Evolutionary conservation across 352 stramenopile species (phyloP), one percentile per base, ranked within the genome.

Genomic region (Phytophthora ramorum): DNA sequence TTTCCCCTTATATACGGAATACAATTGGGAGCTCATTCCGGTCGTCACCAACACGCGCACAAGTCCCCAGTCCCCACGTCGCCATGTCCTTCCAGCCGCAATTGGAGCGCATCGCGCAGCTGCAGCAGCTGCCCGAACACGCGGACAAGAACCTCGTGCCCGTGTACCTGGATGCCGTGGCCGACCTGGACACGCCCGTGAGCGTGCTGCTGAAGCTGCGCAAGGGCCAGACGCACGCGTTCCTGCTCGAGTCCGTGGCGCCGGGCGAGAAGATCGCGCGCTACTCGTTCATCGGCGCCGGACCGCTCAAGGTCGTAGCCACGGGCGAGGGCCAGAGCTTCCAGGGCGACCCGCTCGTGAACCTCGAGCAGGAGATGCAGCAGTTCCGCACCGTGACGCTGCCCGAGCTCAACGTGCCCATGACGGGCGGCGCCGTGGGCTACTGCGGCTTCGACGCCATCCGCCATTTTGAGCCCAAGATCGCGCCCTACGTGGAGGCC

Each of bases 361-460:
- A 92, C 64, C 68, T 97, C 16, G 88, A 97, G 73, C 66, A 79
- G 26, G 85, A 96, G 66, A 92, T 97, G 87, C 59, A 86, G 64
- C 55, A 78, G 22, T 96, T 83, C 66, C 84, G 85, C 30, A 75
- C 79, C 4, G 73, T 95, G 45, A 63, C 71, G 35, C 67, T 96
- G 52, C 86, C 89, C 0, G 89, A 96, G 56, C 72, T 96, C 16
- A 68, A 73, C 16, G 71, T 97, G 44, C 90, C 90, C 22, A 93
- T 97, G 83, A 93, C 88, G 13, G 90, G 90, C 35, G 90, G 90
- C 44, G 90, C 90, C 16, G 85, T 97, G 44, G 90, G 90, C 44
- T 97, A 96, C 75, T 95, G 87, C 69, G 87, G 83, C 70, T 97
- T 96, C 55, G 90, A 97, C 56, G 86, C 87, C 19, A 93, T 97